Evolutionary conservation across 345 rosid genomes (phyloP), one percentile per base, ranked within the genome.

Genomic region (Citrus hindsii): DNA sequence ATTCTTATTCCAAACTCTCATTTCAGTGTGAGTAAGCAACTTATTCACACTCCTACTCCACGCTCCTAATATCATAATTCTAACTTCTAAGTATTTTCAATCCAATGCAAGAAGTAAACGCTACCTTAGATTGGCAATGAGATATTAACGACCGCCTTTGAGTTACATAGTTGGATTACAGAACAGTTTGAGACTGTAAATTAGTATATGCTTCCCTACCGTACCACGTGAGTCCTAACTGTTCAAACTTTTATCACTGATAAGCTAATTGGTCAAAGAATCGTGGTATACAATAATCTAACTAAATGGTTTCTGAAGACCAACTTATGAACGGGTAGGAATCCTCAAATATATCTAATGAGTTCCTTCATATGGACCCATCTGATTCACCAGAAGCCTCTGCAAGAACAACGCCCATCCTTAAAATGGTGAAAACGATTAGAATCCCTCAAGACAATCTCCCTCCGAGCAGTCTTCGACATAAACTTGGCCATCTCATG

Each of bases 401-500:
- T 89, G 80, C 97, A 91, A 77, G 95, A 88, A 85, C 97, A 92
- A 72, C 77, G 74, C 7, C 94, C 95, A 69, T 88, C 87, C 68
- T 83, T 85, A 70, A 91, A 92, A 59, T 85, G 93, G 82, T 93
- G 92, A 80, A 90, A 93, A 27, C 95, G 87, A 76, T 90, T 88
- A 22, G 90, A 79, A 81, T 92, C 91, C 82, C 97, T 90, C 28
- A 91, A 82, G 35, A 91, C 89, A 73, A 91, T 90, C 58, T 93
- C 93, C 80, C 88, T 83, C 65, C 83, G 42, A 33, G 87, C 84
- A 35, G 73, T 83, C 75, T 83, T 86, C 58, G 97, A 90, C 76
- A 90, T 88, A 79, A 90, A 91, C 87, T 90, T 92, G 22, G 92
- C 92, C 87, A 88, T 87, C 72, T 86, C 88, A 84, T 92, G 92